Evolutionary conservation across 2,329 filamentous ascomycete genomes (phyloP).

Genomic region (Triangularia verruculosa): DNA sequence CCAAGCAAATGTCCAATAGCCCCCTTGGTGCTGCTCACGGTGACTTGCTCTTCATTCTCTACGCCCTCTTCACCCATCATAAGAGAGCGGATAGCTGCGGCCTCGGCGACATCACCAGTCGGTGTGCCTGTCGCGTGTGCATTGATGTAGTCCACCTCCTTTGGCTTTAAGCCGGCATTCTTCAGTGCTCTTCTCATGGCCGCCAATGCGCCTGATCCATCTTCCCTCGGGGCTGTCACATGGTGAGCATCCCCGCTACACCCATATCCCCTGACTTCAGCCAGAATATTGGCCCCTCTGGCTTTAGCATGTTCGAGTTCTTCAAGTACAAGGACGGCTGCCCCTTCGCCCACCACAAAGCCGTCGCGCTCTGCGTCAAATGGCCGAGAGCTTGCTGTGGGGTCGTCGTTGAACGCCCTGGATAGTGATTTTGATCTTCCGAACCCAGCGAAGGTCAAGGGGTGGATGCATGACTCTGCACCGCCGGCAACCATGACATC

Average conservation of each 20-base stretch:
- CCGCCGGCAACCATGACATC: slow-evolving; percentile 96
- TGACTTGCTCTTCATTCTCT: slow-evolving; percentile 59
- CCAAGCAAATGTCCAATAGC: slow-evolving; percentile 89
- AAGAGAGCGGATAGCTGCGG: slow-evolving; percentile 72
- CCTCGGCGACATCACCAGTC: slow-evolving; percentile 86
- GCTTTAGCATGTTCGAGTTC: slow-evolving; percentile 82
- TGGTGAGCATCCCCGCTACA: slow-evolving; percentile 88
- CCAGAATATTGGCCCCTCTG: slow-evolving; percentile 78
- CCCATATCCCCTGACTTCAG: slow-evolving; percentile 85
- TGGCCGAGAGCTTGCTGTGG: slow-evolving; percentile 71
- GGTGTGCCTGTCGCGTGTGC: slow-evolving; percentile 89
- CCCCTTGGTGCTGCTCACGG: slow-evolving; percentile 91
- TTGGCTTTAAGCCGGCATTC: slow-evolving; percentile 66
- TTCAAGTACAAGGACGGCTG: slow-evolving; percentile 83
- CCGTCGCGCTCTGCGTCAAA: slow-evolving; percentile 79
- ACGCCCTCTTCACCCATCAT: slow-evolving; percentile 72
- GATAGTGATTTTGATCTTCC: slow-evolving; percentile 82
- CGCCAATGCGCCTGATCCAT: slow-evolving; percentile 75
- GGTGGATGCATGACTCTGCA: slow-evolving; percentile 92
- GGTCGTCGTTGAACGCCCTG: slow-evolving; percentile 73
- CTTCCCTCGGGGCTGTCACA: slow-evolving; percentile 83
- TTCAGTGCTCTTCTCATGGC: slow-evolving; percentile 83
- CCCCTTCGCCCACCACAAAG: slow-evolving; percentile 91
- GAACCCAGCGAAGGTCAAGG: slow-evolving; percentile 88
- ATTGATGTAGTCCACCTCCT: slow-evolving; percentile 83